These are phyloP conservation scores for Helotiales sp. DNA, from an alignment of 2,329 filamentous ascomycete genomes.

Conservation along the genomic window DNA sequence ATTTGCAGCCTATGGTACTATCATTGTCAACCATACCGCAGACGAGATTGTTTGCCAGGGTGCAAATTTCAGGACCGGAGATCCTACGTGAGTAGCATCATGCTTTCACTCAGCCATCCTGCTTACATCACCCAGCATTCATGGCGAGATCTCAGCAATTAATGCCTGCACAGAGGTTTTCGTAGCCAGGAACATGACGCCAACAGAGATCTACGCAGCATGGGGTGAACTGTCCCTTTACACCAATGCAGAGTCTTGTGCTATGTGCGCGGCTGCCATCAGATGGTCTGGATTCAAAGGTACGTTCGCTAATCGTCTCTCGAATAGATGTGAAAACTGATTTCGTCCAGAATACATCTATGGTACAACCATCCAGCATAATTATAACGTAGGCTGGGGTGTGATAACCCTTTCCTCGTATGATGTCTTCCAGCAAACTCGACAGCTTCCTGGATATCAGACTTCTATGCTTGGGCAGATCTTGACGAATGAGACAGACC, in stretches of 20 bases:
- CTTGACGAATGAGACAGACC: conserved; percentile 52
- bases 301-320: neutral
- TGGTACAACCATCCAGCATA: conserved; percentile 16
- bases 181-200: conserved; percentile 34
- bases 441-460: conserved; percentile 16
- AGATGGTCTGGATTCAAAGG: conserved; percentile 52
- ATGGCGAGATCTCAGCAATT: conserved; percentile 56
- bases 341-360: conserved; percentile 13
- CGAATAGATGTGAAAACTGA: neutral
- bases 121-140: conserved; percentile 30
- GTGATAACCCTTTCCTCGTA: conserved; percentile 15
- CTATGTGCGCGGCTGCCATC: conserved; percentile 57
- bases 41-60: conserved; percentile 16
- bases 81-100: conserved; percentile 5
- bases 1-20: conserved; percentile 52
- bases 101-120: neutral
- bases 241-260: conserved; percentile 56
- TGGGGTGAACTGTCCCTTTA: conserved; percentile 45
- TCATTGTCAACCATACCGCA: conserved; percentile 55
- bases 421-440: conserved; percentile 16
- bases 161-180: conserved; percentile 51
- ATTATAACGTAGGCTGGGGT: conserved; percentile 16
- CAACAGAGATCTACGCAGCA: conserved; percentile 37
- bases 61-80: conserved; percentile 16
- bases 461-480: conserved; percentile 15